These are phyloP conservation scores for Trichoderma hamatum DNA, from an alignment of 2,329 filamentous ascomycete genomes.

Conservation along the genomic window DNA sequence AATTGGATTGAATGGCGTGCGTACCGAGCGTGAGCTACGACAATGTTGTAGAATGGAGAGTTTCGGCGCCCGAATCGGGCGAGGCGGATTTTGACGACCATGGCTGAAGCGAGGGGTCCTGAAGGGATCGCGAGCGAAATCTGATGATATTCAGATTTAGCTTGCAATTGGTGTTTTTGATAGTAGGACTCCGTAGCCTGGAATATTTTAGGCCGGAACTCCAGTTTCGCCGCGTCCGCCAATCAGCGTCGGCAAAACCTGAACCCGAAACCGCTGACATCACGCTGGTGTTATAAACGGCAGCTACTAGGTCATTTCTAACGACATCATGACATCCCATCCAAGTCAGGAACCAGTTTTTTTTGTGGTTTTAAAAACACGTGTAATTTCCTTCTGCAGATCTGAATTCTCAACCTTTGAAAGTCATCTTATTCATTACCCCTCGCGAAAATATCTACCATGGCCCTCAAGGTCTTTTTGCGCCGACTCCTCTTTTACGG, in stretches of 20 bases:
- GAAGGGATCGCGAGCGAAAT: background rate
- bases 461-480: constrained; percentile 19
- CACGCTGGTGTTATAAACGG: constrained; percentile 14
- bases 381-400: background rate
- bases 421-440: background rate
- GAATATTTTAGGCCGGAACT: constrained; percentile 36
- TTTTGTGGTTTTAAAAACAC: background rate
- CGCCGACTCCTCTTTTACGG: background rate
- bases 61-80: constrained; percentile 90
- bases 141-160: background rate
- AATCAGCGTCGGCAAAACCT: constrained; percentile 35
- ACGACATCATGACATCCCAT: constrained; percentile 25
- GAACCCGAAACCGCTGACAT: constrained; percentile 17
- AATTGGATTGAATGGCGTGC: background rate
- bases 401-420: background rate
- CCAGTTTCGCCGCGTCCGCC: constrained; percentile 44
- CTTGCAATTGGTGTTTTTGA: background rate
- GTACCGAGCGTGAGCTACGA: constrained; percentile 87
- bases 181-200: background rate
- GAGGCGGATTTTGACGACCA: constrained; percentile 94
- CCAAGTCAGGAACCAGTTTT: background rate
- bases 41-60: constrained; percentile 95
- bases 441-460: background rate
- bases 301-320: background rate
- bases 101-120: constrained; percentile 41